Evolutionary conservation across 1,284 basidiomycete species (phyloP).

Genomic region (Sparassis latifolia): DNA sequence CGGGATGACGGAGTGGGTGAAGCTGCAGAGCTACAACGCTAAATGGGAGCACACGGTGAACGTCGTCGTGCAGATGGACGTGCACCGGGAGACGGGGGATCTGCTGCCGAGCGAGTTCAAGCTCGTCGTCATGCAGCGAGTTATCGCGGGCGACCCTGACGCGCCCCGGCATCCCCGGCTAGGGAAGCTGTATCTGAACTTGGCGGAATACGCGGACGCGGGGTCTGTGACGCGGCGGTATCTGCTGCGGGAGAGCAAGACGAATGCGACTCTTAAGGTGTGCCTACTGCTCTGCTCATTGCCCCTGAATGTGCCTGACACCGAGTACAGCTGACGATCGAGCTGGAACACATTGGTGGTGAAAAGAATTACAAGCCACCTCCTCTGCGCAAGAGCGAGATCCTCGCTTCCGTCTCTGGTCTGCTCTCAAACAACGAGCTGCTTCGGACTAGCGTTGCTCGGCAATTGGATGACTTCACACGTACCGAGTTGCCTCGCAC

Average conservation of each 20-base stretch:
- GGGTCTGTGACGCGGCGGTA: conserved; percentile 64
- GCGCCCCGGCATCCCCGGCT: conserved; percentile 51
- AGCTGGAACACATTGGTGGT: conserved; percentile 53
- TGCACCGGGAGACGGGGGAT: conserved; percentile 46
- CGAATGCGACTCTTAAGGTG: conserved; percentile 72
- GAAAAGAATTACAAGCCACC: conserved; percentile 56
- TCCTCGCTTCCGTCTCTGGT: conserved; percentile 59
- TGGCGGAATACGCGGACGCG: conserved; percentile 67
- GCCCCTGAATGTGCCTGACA: not conserved
- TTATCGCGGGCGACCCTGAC: conserved; percentile 45
- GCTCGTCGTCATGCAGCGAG: conserved; percentile 53
- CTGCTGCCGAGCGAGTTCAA: conserved; percentile 57
- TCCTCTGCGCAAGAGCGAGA: conserved; percentile 63
- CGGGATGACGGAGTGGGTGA: conserved; percentile 50
- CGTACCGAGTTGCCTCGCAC: conserved; percentile 12
- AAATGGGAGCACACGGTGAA: conserved; percentile 51
- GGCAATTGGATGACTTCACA: conserved; percentile 41
- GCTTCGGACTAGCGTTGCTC: conserved; percentile 42
- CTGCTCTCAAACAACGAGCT: conserved; percentile 49
- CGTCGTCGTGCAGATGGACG: conserved; percentile 55
- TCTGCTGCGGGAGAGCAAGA: conserved; percentile 69
- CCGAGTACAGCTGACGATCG: conserved; percentile 46
- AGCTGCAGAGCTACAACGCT: conserved; percentile 54
- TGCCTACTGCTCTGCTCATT: not conserved
- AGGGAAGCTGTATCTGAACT: conserved; percentile 62